Base-by-base conservation (phyloP, 2,329 filamentous ascomycete species). In the Trichoderma sp. region DNA sequence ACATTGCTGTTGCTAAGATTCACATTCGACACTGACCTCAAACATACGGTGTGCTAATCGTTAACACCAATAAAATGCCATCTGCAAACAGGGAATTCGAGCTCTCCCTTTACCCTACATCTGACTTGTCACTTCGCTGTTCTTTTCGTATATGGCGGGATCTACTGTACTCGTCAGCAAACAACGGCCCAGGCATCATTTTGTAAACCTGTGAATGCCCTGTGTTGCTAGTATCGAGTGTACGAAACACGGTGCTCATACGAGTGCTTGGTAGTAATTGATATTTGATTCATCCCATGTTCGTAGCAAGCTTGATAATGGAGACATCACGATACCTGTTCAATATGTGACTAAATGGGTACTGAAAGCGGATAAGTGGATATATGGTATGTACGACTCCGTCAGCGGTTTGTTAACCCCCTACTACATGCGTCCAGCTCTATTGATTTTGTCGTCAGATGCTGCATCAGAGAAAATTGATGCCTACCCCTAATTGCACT, bases 401-500 rank as follows among this genome's bases (percentile, higher is more conserved):
- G 24, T n/a, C 34, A 26, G 36, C 28, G 12, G 51, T 18, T 18
- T 34, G n/a, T n/a, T 30, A n/a, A 30, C n/a, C 43, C 30, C 43
- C 26, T 39, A 26, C 32, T 43, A 53, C 57, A 60, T 24, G 32
- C 70, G n/a, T 58, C 43, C 47, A 24, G 32, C 14, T 66, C 63
- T 53, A 71, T 67, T 30, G 8, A 18, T 24, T 11, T 47, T 14
- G 6, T n/a, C 51, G 18, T 32, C 21, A 21, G 15, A 21, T n/a
- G 11, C 11, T 47, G 36, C 53, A 58, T 24, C 92, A 98, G 86
- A 98, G 83, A 80, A 99, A 98, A 83, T 93, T 97, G 79, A 99
- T 94, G 64, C 96, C 96, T 53, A 99, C 93, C n/a, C 96, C 96
- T 77, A 99, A 91, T 80, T 96, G 94, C 74, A 99, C 80, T 1